Evolutionary conservation across 805 yeast species (phyloP).

Genomic region (Kazachstania bromeliacearum): DNA sequence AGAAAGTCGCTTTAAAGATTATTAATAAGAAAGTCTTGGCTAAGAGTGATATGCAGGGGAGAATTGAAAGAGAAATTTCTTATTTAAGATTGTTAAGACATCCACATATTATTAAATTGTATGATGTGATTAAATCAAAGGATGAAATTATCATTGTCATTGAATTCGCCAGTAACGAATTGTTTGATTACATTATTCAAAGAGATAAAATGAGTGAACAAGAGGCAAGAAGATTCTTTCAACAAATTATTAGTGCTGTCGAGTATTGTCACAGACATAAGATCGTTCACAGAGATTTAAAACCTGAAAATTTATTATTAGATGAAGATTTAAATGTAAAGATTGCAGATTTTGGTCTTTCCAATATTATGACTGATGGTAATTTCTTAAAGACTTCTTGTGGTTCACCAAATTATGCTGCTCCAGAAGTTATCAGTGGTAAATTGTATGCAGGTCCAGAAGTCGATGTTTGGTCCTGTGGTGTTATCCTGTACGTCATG

Average conservation of each 20-base stretch:
- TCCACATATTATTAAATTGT: conserved; percentile 91
- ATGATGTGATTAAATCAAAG: conserved; percentile 89
- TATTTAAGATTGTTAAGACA: conserved; percentile 81
- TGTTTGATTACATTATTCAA: conserved; percentile 91
- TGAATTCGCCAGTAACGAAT: conserved; percentile 93
- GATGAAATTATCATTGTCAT: conserved; percentile 97
- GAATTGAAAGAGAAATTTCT: conserved; percentile 89
- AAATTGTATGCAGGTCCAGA: conserved; percentile 96
- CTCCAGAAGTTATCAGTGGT: conserved; percentile 94
- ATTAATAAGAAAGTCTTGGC: conserved; percentile 88
- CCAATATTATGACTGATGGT: conserved; percentile 96
- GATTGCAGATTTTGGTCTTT: conserved; percentile 91
- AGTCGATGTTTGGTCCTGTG: conserved; percentile 97
- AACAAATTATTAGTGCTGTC: conserved; percentile 92
- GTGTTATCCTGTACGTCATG: conserved; percentile 92
- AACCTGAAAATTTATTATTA: conserved; percentile 84
- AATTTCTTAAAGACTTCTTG: conserved; percentile 89
- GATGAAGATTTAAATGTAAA: conserved; percentile 89
- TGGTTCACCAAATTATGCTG: conserved; percentile 96
- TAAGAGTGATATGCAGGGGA: conserved; percentile 93
- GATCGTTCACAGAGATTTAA: conserved; percentile 92
- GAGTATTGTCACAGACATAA: conserved; percentile 95
- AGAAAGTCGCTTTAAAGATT: conserved; percentile 84
- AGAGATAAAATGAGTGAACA: conserved; percentile 86
- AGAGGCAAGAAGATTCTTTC: conserved; percentile 89